phyloP scores from a whole-genome alignment of 1,284 basidiomycete genomes.

The Polyporus tsugae region DNA sequence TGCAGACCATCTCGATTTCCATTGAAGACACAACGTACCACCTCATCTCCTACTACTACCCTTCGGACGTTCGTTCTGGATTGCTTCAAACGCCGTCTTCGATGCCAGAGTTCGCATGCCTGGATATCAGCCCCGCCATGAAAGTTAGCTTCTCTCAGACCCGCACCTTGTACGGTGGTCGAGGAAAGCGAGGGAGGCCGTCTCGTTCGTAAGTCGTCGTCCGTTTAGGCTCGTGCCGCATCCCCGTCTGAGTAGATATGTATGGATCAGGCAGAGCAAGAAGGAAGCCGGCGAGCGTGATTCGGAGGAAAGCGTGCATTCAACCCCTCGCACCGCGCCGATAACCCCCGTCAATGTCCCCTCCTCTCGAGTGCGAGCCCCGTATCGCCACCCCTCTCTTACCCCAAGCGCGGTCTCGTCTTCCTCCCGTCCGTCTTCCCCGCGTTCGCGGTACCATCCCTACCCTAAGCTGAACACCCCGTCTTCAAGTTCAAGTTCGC shows the following conservation, averaged over 20 bases:
- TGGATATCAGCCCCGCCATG: constrained; percentile 31
- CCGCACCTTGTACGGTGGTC: constrained; percentile 28
- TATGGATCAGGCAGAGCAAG: background rate
- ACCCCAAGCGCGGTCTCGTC: background rate
- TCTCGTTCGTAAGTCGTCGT: constrained; percentile 21
- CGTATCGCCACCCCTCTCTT: background rate
- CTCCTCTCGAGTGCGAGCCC: background rate
- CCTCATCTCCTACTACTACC: constrained; percentile 38
- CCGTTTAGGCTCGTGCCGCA: background rate
- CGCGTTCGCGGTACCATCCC: background rate
- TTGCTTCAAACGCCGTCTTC: constrained; percentile 32
- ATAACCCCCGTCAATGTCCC: background rate
- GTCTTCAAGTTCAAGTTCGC: background rate
- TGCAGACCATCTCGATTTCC: constrained; percentile 36
- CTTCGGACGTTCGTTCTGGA: constrained; percentile 37
- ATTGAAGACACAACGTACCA: constrained; percentile 38
- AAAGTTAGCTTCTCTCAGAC: constrained; percentile 28
- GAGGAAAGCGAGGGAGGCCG: constrained; percentile 23
- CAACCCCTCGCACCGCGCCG: background rate
- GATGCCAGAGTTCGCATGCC: constrained; percentile 27
- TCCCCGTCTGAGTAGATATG: background rate
- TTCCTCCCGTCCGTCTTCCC: background rate
- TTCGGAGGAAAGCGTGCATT: background rate
- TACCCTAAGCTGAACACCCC: background rate
- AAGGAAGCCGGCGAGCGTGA: background rate